Evolutionary conservation across 2,329 filamentous ascomycete genomes (phyloP).

Genomic region (Exophiala spinifera): DNA sequence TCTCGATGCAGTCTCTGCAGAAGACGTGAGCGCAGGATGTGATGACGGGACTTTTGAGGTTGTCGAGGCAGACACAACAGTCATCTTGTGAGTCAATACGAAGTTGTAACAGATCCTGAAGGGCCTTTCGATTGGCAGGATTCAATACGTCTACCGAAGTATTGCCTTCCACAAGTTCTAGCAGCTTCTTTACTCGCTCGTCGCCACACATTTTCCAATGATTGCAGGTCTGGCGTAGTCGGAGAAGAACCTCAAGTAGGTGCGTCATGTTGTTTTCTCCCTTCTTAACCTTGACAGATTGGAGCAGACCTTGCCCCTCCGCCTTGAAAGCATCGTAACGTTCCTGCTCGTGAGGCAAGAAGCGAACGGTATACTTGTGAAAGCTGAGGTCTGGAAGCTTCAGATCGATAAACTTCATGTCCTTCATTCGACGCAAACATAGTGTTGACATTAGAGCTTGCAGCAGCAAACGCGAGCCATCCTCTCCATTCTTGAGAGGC

Average conservation of each 20-base stretch:
- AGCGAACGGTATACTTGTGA: conserved; percentile 71
- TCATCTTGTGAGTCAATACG: conserved; percentile 78
- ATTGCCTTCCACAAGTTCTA: conserved; percentile 65
- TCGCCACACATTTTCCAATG: conserved; percentile 77
- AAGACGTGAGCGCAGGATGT: conserved; percentile 82
- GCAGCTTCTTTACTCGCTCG: conserved; percentile 68
- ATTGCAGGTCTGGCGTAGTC: conserved; percentile 81
- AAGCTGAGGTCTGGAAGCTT: conserved; percentile 74
- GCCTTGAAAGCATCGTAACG: conserved; percentile 65
- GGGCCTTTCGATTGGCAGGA: conserved; percentile 65
- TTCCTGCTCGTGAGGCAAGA: conserved; percentile 68
- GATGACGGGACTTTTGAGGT: conserved; percentile 70
- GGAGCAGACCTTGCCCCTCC: conserved; percentile 67
- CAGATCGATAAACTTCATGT: conserved; percentile 83
- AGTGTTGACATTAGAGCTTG: conserved; percentile 77
- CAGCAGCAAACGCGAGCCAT: conserved; percentile 61
- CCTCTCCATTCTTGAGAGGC: conserved; percentile 59
- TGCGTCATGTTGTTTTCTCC: conserved; percentile 63
- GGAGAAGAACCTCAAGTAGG: conserved; percentile 75
- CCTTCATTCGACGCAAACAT: conserved; percentile 77
- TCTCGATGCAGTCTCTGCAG: conserved; percentile 69
- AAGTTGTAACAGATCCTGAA: conserved; percentile 73
- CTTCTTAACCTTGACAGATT: conserved; percentile 41
- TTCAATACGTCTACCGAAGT: conserved; percentile 64
- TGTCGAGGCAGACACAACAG: conserved; percentile 77